These are phyloP conservation scores for Pichia californica DNA, from an alignment of 805 yeast species.

Conservation along the genomic window DNA sequence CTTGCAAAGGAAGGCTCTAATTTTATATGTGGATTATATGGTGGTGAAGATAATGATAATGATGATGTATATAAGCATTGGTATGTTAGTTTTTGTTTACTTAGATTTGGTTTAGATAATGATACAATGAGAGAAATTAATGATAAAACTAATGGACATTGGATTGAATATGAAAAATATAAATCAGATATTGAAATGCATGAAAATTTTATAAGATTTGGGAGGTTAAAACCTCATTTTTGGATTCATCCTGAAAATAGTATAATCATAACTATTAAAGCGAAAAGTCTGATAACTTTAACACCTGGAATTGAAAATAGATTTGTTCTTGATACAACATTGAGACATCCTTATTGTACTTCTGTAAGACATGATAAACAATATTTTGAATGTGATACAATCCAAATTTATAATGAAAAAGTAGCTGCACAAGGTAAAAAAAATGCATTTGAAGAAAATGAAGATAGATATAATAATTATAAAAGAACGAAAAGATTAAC, in stretches of 20 bases:
- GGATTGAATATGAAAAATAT: constrained; percentile 36
- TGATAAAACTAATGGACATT: constrained; percentile 48
- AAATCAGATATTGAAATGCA: constrained; percentile 3
- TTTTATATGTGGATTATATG: constrained; percentile 5
- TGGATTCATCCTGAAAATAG: constrained; percentile 82
- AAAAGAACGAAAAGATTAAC: constrained; percentile 15
- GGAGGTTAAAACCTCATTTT: constrained; percentile 52
- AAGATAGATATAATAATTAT: not conserved
- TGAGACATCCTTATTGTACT: constrained; percentile 71
- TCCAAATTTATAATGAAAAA: constrained; percentile 42
- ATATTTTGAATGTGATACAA: constrained; percentile 46
- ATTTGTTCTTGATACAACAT: constrained; percentile 62
- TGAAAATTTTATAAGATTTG: constrained; percentile 41
- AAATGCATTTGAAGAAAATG: not conserved
- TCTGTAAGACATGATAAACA: constrained; percentile 63
- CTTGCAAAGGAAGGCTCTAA: constrained; percentile 51
- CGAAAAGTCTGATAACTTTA: constrained; percentile 53
- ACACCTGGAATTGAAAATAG: constrained; percentile 34
- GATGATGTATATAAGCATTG: constrained; percentile 12
- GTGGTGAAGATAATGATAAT: constrained; percentile 1
- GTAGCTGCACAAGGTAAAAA: constrained; percentile 18
- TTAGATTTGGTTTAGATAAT: constrained; percentile 77
- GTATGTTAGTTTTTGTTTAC: constrained; percentile 65
- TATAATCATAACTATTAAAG: constrained; percentile 75
- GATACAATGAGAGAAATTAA: constrained; percentile 41